Evolutionary conservation across 2,329 filamentous ascomycete species (phyloP), one percentile per base, ranked within the genome.

Genomic region (Claviceps spartinae): DNA sequence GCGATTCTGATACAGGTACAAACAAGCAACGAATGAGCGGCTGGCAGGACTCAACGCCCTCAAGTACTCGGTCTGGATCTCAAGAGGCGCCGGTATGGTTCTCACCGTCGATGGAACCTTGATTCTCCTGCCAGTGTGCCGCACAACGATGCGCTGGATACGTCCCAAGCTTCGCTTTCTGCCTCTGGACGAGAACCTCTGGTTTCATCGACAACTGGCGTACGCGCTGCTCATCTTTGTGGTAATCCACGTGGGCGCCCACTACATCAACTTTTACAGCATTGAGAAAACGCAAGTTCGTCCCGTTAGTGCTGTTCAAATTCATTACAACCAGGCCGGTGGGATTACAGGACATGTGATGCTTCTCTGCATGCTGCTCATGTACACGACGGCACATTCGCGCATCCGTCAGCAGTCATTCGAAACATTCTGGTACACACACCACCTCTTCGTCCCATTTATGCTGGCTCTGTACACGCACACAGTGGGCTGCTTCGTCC

Each of bases 191-290:
- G 93, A 98, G 71, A 94, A 89, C 54, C 78, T 90, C 58, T 98
- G 89, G 89, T 94, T 98, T 69, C 93, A 98, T 72, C 79, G 91
- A 57, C 93, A 98, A 68, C 79, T 95, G 44, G 91, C 93, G 18
- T 98, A 98, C 65, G 76, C 88, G 1, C 74, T 97, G 71, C 75
- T 97, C 3, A 64, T 95, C 52, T 98, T 90, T 68, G 86, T 84
- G 30, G 77, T 82, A 48, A 68, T 88, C 30, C 93, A 98, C 67
- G 85, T 83, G 1, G 64, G 76, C 14, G 81, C 81, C 49, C 93
- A 98, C 69, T 98, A 98, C 62, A 88, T 97, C 74, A 98, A 98
- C 73, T 98, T 98, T 72, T 97, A 83, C 77, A 96, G 95, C 62
- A 86, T 98, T 56, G 93, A 98, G 68, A 79, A 81, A 60, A 80